Evolutionary conservation across 2,329 filamentous ascomycete species (phyloP), one percentile per base, ranked within the genome.

Genomic region (Leptographium lundbergii): DNA sequence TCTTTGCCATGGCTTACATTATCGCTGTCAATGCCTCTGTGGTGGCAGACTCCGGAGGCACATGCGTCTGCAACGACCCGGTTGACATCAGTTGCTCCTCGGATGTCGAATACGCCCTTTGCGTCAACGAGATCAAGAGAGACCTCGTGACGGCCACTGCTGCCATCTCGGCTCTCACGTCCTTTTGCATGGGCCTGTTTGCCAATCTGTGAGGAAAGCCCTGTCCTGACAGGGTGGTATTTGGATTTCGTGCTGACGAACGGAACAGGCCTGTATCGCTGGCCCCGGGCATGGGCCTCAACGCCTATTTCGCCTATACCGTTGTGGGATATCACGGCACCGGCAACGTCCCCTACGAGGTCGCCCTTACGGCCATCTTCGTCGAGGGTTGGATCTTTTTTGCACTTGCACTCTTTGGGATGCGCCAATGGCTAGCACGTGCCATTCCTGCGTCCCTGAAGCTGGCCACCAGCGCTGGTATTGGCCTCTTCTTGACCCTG

Each of bases 111-210:
- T 62, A 62, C 27, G 13, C 57, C 1, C 54, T 62, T 2, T 62
- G 61, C 34, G 55, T 58, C n/a, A 56, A 57, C 42, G 36, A 54
- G 22, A 48, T 59, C 45, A 59, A 88, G 65, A 81, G 86, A 34
- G 89, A 95, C 69, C 74, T 94, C 19, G 84, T 94, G 59, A 94
- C 89, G 2, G 87, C 88, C 6, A 95, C 89, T 1, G 87, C 89
- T 24, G 89, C 88, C 17, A 82, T 94, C 57, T 77, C 88, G 6
- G 88, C 88, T 6, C 75, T 94, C 62, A 80, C 86, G 1, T 87
- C 85, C 22, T 85, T 94, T 66, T 76, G 80, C 63, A 91, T 95
- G 74, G 89, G 89, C 4, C 77, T 91, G n/a, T 78, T 91, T 59
- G 89, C 89, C 32, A 95, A 95, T 65, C 79, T 94, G 57, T 89